phyloP scores from a whole-genome alignment of 1,284 basidiomycete species.

The Fomitiporia mediterranea region DNA sequence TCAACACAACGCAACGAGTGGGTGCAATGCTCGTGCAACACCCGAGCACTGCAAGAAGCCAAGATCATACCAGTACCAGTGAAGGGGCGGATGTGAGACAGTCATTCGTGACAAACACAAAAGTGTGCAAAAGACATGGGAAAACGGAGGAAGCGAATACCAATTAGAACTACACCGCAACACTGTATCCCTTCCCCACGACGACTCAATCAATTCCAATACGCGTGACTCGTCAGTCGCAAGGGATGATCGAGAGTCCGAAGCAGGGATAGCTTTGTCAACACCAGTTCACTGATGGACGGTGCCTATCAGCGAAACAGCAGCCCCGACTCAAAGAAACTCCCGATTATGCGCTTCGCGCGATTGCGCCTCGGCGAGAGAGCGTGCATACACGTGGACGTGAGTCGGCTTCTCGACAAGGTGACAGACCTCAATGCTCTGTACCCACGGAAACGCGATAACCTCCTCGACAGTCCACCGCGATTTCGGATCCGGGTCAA shows the following conservation, averaged over 20 bases:
- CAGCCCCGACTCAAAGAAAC: no score
- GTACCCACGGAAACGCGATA: slow-evolving; percentile 80
- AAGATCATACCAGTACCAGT: neutral
- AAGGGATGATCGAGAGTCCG: neutral
- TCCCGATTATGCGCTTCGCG: no score
- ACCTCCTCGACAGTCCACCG: slow-evolving; percentile 82
- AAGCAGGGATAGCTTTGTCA: no score
- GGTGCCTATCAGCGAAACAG: no score
- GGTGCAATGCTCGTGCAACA: no score
- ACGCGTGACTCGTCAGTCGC: neutral
- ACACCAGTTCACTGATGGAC: no score
- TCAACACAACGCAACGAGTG: no score
- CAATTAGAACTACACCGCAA: no score
- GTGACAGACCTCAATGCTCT: slow-evolving; percentile 73
- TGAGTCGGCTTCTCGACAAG: slow-evolving; percentile 55
- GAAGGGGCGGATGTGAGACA: neutral
- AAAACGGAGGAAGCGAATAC: neutral
- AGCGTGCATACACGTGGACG: slow-evolving; percentile 60
- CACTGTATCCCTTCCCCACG: no score
- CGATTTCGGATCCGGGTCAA: slow-evolving; percentile 88
- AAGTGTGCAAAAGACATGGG: neutral
- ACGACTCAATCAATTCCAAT: no score
- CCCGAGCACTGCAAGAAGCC: neutral
- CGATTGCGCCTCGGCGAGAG: slow-evolving; percentile 38
- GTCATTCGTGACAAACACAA: neutral